Conservation (phyloP, 108 stramenopile genomes). For the Cyclotella atomus region DNA sequence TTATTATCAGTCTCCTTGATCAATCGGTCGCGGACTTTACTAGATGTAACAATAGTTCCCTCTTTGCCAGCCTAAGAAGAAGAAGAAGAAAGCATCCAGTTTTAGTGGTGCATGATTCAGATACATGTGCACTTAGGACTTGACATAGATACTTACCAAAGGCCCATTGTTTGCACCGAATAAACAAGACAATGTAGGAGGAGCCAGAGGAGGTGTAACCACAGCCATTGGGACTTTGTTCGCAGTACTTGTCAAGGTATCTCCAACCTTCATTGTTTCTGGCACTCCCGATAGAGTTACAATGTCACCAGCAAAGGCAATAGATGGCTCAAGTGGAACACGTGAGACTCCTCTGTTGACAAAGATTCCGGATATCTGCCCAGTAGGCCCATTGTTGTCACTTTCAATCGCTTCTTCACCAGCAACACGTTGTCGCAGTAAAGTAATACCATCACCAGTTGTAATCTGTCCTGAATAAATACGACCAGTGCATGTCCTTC, state of each 20-base stretch:
- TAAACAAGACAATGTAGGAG: constrained; percentile 94
- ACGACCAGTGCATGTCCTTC: constrained; percentile 83
- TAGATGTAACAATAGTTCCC: constrained; percentile 88
- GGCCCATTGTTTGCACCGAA: constrained; percentile 98
- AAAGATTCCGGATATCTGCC: constrained; percentile 70
- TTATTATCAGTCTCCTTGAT: constrained; percentile 93
- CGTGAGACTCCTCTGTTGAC: constrained; percentile 79
- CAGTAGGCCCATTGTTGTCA: constrained; percentile 21
- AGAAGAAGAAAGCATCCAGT: not conserved
- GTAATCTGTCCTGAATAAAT: constrained; percentile 70
- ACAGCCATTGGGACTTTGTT: constrained; percentile 62
- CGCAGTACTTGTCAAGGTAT: constrained; percentile 84
- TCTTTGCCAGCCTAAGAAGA: constrained; percentile 77
- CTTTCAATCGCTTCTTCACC: not conserved
- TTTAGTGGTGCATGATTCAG: no score
- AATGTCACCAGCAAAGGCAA: constrained; percentile 94
- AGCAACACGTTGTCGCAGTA: constrained; percentile 47
- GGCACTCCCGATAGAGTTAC: constrained; percentile 94
- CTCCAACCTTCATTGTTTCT: constrained; percentile 83
- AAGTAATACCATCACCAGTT: constrained; percentile 55
- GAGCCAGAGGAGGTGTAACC: constrained; percentile 89
- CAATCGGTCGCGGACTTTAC: constrained; percentile 87
- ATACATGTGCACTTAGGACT: no score
- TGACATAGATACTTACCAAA: no score
- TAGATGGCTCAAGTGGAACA: constrained; percentile 68